phyloP scores from a whole-genome alignment of 2,329 filamentous ascomycete species.

The Fusarium neocosmosporiellum region DNA sequence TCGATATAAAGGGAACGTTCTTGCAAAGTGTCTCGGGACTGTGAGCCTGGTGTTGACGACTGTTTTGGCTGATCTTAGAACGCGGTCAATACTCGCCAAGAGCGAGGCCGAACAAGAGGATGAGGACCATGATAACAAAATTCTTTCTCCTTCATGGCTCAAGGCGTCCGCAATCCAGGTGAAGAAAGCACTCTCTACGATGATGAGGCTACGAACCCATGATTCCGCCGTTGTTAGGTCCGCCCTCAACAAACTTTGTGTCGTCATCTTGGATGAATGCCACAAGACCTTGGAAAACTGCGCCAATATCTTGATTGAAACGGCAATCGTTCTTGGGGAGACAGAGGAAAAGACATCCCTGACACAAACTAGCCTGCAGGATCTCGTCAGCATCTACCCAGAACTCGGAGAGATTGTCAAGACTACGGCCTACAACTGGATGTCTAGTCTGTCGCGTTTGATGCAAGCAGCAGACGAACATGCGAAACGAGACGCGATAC shows the following conservation, averaged over 20 bases:
- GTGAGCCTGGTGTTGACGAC: slow-evolving; percentile 65
- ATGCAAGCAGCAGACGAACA: slow-evolving; percentile 88
- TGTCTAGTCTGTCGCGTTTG: slow-evolving; percentile 79
- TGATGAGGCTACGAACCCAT: slow-evolving; percentile 80
- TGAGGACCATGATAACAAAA: slow-evolving; percentile 45
- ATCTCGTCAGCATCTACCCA: slow-evolving; percentile 71
- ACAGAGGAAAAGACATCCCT: slow-evolving; percentile 55
- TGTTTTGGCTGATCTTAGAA: slow-evolving; percentile 69
- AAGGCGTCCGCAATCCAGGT: slow-evolving; percentile 84
- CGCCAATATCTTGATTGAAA: slow-evolving; percentile 80
- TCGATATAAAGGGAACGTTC: slow-evolving; percentile 65
- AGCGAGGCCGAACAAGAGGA: slow-evolving; percentile 41
- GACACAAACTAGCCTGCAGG: slow-evolving; percentile 64
- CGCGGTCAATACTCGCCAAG: slow-evolving; percentile 57
- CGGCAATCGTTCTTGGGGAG: slow-evolving; percentile 75
- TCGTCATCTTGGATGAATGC: slow-evolving; percentile 82
- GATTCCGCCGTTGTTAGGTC: slow-evolving; percentile 75
- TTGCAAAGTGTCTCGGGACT: slow-evolving; percentile 70
- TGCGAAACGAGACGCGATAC: slow-evolving; percentile 77
- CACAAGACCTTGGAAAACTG: slow-evolving; percentile 77
- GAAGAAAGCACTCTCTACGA: slow-evolving; percentile 81
- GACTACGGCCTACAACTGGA: slow-evolving; percentile 81
- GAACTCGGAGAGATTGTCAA: slow-evolving; percentile 74
- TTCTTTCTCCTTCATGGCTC: slow-evolving; percentile 73
- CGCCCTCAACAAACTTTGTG: slow-evolving; percentile 76